Evolutionary conservation across 1,284 basidiomycete species (phyloP), one percentile per base, ranked within the genome.

Genomic region (Gomphus bonarii): DNA sequence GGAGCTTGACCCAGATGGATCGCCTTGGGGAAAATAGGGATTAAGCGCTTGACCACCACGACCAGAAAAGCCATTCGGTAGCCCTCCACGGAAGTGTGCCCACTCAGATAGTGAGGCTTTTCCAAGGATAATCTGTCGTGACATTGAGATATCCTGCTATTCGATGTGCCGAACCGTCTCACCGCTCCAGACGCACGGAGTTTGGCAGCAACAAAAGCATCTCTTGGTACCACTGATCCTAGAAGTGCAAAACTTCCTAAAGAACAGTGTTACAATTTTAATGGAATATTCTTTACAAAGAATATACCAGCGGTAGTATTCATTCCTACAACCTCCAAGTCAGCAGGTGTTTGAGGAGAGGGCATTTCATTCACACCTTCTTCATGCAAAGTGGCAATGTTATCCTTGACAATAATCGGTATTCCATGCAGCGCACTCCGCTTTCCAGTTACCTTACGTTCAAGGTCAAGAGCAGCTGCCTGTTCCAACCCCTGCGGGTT

Each of bases 1-100:
- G 7, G 62, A 61, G 30, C 61, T 59, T 10, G 53, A 57, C 12
- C 54, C 53, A 30, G 55, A 35, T 28, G 59, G 43, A 54, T 61
- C 68, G 1, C 66, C 71, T 10, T 65, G 63, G 5, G 71, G 72
- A 50, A 69, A 70, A 62, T 74, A 73, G 6, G 73, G 69, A 50
- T 68, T 70, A 16, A 67, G 69, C 40, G 65, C 65, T 53, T 75
- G 73, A 2, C 74, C 74, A 2, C 71, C 73, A 11, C 73, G 67
- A 0, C 72, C 73, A 9, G 71, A 73, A 63, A 69, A 76, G 2
- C 72, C 74, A 0, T 70, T 69, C 1, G 68, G 56, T 25, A 57
- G 30, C 6, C 33, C n/a, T n/a, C 64, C 65, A 12, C 65, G 59
- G 56, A 59, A 67, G 52, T 69, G 61, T 3, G 69, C 66, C 66